Base-by-base conservation (phyloP, 2,329 filamentous ascomycete genomes). In the Neurospora sp. region DNA sequence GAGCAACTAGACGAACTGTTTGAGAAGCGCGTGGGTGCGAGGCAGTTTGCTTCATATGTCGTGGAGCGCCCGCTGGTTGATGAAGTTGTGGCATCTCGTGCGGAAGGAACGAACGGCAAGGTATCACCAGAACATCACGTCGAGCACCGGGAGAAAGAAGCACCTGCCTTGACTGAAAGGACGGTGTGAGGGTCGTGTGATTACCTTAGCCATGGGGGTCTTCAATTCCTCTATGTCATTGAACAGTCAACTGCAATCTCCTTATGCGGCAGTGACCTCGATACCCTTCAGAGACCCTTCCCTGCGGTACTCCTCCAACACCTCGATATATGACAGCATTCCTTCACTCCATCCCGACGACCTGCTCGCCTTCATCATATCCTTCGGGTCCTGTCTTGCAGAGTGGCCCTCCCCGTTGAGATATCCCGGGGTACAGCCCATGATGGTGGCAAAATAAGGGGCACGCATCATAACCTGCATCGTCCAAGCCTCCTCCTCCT, bases 361-460 rank as follows among this genome's bases (percentile, higher is more conserved):
- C 17, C 77, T 74, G 0, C 78, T 78, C 46, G 71, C 71, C 73
- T 79, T 81, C 42, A 79, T 73, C 72, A 77, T 73, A 8, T 75
- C 74, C 28, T 68, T 68, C 36, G 73, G 72, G n/a, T 76, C 69
- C 40, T 66, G 19, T 52, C 19, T 52, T 46, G 68, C 15, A 11
- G 67, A 46, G 42, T 78, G 76, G 2, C 81, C 83, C 76, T 87
- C 84, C 28, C 75, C 77, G 67, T 85, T 88, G 46, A 83, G 77
- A 73, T 87, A 88, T 13, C 83, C 80, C 0, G 86, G 86, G n/a
- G 85, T 87, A 76, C 86, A 89, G 15, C 83, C 80, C 5, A 76
- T 75, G 23, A 84, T 69, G 8, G 78, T 78, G 0, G 80, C 79
- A 46, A 82, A 80, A 38, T 79, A 79, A 8, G 76, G 77, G 0